Conservation (phyloP, 768 basidiomycete species). For the Neoboletus subvelutipes region DNA sequence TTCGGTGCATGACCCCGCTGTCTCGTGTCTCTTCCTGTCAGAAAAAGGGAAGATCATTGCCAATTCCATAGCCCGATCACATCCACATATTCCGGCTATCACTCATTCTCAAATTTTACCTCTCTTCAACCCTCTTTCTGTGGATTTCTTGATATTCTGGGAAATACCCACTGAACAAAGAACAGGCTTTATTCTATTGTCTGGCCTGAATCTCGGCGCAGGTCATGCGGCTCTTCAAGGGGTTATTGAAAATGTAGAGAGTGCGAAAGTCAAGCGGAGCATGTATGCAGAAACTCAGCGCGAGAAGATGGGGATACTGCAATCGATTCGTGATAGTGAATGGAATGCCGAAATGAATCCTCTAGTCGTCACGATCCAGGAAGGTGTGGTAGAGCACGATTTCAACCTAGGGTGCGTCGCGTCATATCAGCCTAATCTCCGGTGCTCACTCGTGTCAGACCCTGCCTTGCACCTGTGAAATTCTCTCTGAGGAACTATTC, state of each 20-base stretch:
- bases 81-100: conserved; percentile 56
- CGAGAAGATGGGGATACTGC: conserved; percentile 64
- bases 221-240: conserved; percentile 62
- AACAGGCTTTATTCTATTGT: conserved; percentile 57
- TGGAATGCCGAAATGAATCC: conserved; percentile 85
- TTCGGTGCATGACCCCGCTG: conserved; percentile 21
- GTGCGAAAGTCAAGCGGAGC: conserved; percentile 67
- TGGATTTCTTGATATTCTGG: conserved; percentile 81
- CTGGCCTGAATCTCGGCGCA: conserved; percentile 65
- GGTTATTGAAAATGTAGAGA: conserved; percentile 58
- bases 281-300: conserved; percentile 91
- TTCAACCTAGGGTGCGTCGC: conserved; percentile 66
- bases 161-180: conserved; percentile 58
- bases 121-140: conserved; percentile 66
- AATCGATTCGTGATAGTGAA: conserved; percentile 64
- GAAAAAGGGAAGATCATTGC: conserved; percentile 45
- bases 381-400: conserved; percentile 54
- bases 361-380: conserved; percentile 49
- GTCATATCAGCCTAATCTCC: not conserved
- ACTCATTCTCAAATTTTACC: conserved; percentile 70
- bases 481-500: conserved; percentile 75
- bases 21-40: conserved; percentile 48
- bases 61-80: conserved; percentile 36
- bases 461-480: conserved; percentile 50
- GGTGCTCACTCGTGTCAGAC: conserved; percentile 39